Percentiles rank a stretch among this genome's conserved stretches.
Conservation (phyloP, 1,284 basidiomycete genomes). For the Apiotrichum gracile region DNA sequence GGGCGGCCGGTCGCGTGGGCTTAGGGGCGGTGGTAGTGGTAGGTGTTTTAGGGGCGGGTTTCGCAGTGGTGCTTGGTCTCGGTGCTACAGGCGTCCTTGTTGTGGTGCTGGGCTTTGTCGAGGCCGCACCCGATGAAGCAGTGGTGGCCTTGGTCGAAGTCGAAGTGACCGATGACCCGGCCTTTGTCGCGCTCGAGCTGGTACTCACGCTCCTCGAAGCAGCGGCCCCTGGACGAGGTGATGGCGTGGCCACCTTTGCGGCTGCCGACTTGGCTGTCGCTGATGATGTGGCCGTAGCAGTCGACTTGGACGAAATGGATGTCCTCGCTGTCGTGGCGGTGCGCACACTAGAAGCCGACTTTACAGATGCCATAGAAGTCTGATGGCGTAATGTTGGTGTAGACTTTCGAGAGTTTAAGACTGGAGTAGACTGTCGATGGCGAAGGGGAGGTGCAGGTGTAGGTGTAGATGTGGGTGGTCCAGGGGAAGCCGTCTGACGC, state of each 20-base stretch:
- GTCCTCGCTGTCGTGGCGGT: background rate
- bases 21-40: background rate
- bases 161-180: background rate
- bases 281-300: background rate
- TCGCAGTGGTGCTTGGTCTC: background rate
- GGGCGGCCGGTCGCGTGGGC: background rate
- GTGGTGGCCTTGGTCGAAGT: background rate
- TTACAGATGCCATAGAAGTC: conserved; percentile 6
- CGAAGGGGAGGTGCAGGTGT: background rate
- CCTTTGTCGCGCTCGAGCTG: background rate
- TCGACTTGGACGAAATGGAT: background rate
- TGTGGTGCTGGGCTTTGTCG: background rate
- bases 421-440: background rate
- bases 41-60: background rate
- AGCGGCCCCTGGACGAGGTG: background rate
- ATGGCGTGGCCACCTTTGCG: background rate
- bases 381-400: conserved; percentile 1
- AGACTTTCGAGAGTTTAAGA: background rate
- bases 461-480: background rate
- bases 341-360: background rate
- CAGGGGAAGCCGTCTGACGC: background rate
- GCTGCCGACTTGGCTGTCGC: background rate
- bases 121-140: background rate
- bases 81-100: no score
- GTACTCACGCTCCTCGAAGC: background rate